phyloP scores from a whole-genome alignment of 179 eudicot genomes.

The Silene noctiflora region DNA sequence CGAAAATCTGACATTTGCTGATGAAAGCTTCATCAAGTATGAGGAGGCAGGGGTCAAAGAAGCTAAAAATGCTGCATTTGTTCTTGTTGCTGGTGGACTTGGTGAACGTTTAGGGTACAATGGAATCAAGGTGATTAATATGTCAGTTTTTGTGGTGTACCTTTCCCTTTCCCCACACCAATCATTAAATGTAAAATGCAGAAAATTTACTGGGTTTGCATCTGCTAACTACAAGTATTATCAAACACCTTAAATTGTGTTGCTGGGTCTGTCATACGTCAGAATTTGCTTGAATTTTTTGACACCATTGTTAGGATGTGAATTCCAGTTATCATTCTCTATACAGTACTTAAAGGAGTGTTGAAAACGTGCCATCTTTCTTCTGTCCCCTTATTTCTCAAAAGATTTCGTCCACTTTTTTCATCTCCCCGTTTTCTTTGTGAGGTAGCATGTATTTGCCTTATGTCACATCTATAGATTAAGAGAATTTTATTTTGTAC shows the following conservation, averaged over 20 bases:
- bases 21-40: constrained; percentile 65
- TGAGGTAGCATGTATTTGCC: not conserved
- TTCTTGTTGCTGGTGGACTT: constrained; percentile 96
- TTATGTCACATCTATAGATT: not conserved
- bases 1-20: constrained; percentile 71
- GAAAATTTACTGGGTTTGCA: too few species aligned
- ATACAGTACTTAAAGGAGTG: not conserved
- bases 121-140: constrained; percentile 68
- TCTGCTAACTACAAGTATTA: not conserved
- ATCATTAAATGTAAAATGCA: too few species aligned
- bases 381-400: not conserved
- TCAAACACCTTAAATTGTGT: constrained; percentile 1
- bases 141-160: not conserved
- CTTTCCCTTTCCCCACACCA: not conserved
- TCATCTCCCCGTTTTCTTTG: not conserved
- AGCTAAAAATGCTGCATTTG: constrained; percentile 84
- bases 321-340: not conserved
- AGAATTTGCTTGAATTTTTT: not conserved
- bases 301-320: not conserved
- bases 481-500: not conserved
- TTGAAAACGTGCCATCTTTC: not conserved
- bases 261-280: not conserved
- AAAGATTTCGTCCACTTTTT: not conserved
- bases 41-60: constrained; percentile 84
- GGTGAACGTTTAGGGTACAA: constrained; percentile 98